Percentiles rank a stretch among this genome's conserved stretches.
phyloP scores from a whole-genome alignment of 2,329 filamentous ascomycete species.

The Cytospora piceicola region DNA sequence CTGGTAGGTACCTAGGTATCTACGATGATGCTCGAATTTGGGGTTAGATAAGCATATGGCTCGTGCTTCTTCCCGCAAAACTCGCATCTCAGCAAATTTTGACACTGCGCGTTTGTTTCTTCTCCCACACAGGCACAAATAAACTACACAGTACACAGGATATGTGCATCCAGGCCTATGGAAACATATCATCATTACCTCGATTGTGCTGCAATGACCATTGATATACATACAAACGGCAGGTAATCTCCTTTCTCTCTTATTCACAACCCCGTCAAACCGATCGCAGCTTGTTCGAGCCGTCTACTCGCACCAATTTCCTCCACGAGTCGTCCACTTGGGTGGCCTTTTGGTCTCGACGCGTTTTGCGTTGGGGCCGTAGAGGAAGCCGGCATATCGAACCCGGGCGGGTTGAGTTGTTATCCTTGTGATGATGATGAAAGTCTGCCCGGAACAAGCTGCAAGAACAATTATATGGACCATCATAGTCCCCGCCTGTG shows the following conservation, averaged over 20 bases:
- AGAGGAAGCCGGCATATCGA: constrained; percentile 35
- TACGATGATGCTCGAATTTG: not conserved
- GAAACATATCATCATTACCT: no score
- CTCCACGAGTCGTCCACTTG: constrained; percentile 35
- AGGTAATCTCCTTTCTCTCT: not conserved
- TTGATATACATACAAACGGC: not conserved
- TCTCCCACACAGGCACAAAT: not conserved
- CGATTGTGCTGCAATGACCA: no score
- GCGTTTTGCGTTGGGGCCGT: constrained; percentile 39
- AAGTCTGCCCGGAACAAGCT: constrained; percentile 29
- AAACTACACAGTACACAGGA: not conserved
- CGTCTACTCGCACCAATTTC: constrained; percentile 28
- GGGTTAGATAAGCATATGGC: not conserved
- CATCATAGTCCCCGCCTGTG: constrained; percentile 43
- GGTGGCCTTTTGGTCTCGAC: constrained; percentile 37
- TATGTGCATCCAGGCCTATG: no score
- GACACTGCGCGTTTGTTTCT: not conserved
- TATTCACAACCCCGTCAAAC: not conserved
- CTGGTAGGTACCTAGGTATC: not conserved
- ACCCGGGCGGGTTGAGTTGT: constrained; percentile 11
- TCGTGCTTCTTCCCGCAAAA: not conserved
- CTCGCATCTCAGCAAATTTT: not conserved
- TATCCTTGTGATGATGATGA: constrained; percentile 13
- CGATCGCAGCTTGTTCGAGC: constrained; percentile 27
- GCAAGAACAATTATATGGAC: constrained; percentile 39